phyloP scores from a whole-genome alignment of 768 basidiomycete species.

The Suillus cothurnatus region DNA sequence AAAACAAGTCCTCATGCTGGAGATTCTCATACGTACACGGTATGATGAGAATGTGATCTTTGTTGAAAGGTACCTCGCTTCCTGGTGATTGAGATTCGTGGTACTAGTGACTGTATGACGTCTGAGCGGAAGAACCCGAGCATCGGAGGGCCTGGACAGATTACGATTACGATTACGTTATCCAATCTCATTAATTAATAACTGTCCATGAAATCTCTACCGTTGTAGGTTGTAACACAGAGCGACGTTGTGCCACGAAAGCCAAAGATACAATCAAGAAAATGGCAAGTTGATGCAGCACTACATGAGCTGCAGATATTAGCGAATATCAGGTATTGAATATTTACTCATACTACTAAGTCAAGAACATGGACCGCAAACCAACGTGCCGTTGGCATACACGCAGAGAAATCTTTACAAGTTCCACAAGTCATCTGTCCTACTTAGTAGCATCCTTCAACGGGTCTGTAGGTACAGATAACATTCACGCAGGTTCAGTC shows the following conservation, averaged over 20 bases:
- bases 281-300: no score
- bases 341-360: neutral
- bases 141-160: neutral
- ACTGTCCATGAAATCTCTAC: no score
- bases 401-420: neutral
- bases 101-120: neutral
- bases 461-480: neutral
- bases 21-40: neutral
- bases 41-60: neutral
- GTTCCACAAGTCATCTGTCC: no score
- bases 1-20: constrained; percentile 2
- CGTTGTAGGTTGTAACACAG: no score
- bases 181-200: neutral
- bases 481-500: neutral
- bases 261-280: no score
- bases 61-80: neutral
- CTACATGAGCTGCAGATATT: neutral
- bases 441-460: neutral
- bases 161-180: neutral
- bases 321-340: neutral
- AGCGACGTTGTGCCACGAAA: no score
- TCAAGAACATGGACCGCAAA: neutral
- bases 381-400: neutral
- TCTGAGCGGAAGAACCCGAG: neutral
- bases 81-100: neutral